Evolutionary conservation across 2,329 filamentous ascomycete genomes (phyloP).

Genomic region (Calycina herbarum): DNA sequence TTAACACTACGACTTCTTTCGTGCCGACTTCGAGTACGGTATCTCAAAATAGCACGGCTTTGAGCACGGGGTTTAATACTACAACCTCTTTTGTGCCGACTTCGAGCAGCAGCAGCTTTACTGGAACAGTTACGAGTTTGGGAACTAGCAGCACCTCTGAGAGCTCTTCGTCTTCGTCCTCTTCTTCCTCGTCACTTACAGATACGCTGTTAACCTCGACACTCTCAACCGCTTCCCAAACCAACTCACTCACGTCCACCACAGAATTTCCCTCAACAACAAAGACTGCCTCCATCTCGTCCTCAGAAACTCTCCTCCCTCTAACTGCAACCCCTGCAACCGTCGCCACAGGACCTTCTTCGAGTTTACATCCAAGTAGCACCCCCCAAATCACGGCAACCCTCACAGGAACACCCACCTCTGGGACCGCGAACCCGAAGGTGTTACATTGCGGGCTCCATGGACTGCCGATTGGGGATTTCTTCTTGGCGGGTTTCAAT

Average conservation of each 20-base stretch:
- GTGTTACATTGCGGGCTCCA: constrained; percentile 41
- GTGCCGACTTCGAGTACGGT: no score
- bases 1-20: no score
- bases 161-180: not conserved
- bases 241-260: not conserved
- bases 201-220: not conserved
- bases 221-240: not conserved
- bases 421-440: constrained; percentile 26
- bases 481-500: constrained; percentile 41
- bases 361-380: not conserved
- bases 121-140: not conserved
- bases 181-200: not conserved
- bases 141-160: not conserved
- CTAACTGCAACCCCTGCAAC: not conserved
- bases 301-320: not conserved
- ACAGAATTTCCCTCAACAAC: not conserved
- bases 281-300: not conserved
- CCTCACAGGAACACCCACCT: constrained; percentile 19
- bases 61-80: no score
- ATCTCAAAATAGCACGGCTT: no score
- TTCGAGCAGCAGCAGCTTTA: no score
- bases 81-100: no score
- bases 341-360: not conserved
- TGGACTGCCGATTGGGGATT: constrained; percentile 38
- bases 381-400: constrained; percentile 26